A percentile compares a stretch with the other conserved stretches of the same genome.
These are phyloP conservation scores for Phalaenopsis hybrid DNA, from an alignment of 116 monocot species.

Conservation along the genomic window DNA sequence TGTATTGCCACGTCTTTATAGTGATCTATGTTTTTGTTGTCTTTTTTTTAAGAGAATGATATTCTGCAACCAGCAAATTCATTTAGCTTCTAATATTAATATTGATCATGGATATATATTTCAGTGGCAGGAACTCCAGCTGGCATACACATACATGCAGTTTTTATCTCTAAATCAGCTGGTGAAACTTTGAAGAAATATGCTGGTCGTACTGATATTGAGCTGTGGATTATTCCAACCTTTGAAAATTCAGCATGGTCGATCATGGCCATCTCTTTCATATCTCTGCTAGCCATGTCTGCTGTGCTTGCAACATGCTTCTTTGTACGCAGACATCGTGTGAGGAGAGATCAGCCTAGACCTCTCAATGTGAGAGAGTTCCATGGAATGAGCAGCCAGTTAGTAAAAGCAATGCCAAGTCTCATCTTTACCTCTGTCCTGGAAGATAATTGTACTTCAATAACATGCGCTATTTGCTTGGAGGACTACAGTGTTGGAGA, in stretches of 20 bases:
- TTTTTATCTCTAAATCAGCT: slow-evolving; percentile 72
- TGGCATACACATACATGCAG: slow-evolving; percentile 69
- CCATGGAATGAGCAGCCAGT: slow-evolving; percentile 81
- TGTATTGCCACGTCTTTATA: not conserved
- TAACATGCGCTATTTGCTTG: slow-evolving; percentile 88
- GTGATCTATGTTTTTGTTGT: not conserved
- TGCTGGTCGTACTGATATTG: slow-evolving; percentile 29
- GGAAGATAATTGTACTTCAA: slow-evolving; percentile 88
- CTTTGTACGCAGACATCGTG: slow-evolving; percentile 75
- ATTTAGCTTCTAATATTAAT: not conserved
- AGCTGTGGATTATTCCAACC: slow-evolving; percentile 82
- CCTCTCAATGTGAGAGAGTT: slow-evolving; percentile 45
- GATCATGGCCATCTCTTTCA: slow-evolving; percentile 79
- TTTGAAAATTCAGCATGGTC: slow-evolving; percentile 84
- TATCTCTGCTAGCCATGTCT: slow-evolving; percentile 75
- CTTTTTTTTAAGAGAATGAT: not conserved
- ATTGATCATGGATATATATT: slow-evolving; percentile 10
- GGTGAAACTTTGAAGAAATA: slow-evolving; percentile 64
- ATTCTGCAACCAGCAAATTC: not conserved
- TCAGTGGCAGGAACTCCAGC: slow-evolving; percentile 78
- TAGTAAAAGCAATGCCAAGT: slow-evolving; percentile 95
- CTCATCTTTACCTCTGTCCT: slow-evolving; percentile 63
- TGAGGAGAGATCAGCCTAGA: slow-evolving; percentile 47
- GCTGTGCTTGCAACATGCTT: slow-evolving; percentile 85
- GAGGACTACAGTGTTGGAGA: slow-evolving; percentile 91